Evolutionary conservation across 345 rosid species (phyloP), one percentile per base, ranked within the genome.

Genomic region (Euphorbia pulcherrima): DNA sequence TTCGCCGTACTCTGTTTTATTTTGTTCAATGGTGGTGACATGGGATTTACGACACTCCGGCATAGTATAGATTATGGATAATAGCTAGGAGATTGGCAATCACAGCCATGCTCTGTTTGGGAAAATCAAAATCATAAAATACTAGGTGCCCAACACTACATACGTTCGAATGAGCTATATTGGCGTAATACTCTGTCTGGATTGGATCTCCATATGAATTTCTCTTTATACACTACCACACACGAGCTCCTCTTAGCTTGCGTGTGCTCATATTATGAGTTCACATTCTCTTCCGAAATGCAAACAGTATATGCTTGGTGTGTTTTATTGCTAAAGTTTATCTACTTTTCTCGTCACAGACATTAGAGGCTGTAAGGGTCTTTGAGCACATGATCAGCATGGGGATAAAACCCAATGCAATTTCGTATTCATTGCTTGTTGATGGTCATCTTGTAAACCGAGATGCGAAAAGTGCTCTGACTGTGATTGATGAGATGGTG

Each of bases 391-490:
- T 94, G 47, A 74, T 84, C 48, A 79, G 92, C 67, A 46, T 86
- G 85, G 97, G 95, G 51, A 83, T 88, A 62, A 89, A 91, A 72
- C 96, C 97, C 69, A 86, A 94, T 80, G 79, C 88, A 13, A 82
- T 63, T 76, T 85, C 99, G 33, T 89, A 84, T 78, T 82, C 86
- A 5, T 81, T 94, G 78, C 92, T 94, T 73, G 88, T 83, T 77
- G 97, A 91, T 78, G 89, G 96, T 68, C 97, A 91, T 84, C 88
- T 91, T 75, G 83, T 84, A 74, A 91, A 86, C 74, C 81, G 90
- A 72, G 97, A 94, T 78, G 87, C 79, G 71, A 91, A 85, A 66
- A 77, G 95, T 74, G 96, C 99, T 69, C 83, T 91, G 64, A 59
- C 85, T 46, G 83, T 72, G 24, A 78, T 87, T 68, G 87, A 88